A percentile compares a stretch with the other conserved stretches of the same genome.
These are phyloP conservation scores for Aureobasidium sp. DNA, from an alignment of 2,329 filamentous ascomycete species.

Conservation along the genomic window DNA sequence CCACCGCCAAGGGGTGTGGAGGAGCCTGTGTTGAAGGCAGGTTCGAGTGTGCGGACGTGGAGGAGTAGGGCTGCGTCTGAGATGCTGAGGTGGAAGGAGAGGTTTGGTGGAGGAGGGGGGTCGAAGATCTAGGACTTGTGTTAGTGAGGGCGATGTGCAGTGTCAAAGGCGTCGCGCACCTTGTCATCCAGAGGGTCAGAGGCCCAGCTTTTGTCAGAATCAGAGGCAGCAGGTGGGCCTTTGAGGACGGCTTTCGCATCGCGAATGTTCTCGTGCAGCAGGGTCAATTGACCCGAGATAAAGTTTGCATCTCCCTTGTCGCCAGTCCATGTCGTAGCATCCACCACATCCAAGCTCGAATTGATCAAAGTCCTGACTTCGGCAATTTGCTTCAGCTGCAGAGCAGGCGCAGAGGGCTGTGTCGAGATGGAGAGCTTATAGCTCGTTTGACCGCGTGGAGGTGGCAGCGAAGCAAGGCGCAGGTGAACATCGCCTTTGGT, in stretches of 20 bases:
- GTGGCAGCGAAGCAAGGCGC: slow-evolving; percentile 60
- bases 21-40: slow-evolving; percentile 23
- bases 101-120: slow-evolving; percentile 50
- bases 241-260: slow-evolving; percentile 52
- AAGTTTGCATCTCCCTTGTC: slow-evolving; percentile 52
- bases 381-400: slow-evolving; percentile 62
- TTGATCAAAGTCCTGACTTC: slow-evolving; percentile 69
- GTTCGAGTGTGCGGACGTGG: slow-evolving; percentile 62
- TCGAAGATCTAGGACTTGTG: slow-evolving; percentile 37
- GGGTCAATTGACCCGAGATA: slow-evolving; percentile 49
- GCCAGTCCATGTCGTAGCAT: slow-evolving; percentile 67
- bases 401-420: slow-evolving; percentile 45
- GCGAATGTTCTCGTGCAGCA: slow-evolving; percentile 52
- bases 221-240: slow-evolving; percentile 34
- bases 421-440: slow-evolving; percentile 46
- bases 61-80: slow-evolving; percentile 49
- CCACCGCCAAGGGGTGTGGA: slow-evolving; percentile 22
- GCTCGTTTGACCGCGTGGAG: slow-evolving; percentile 41
- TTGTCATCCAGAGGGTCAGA: slow-evolving; percentile 47
- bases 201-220: slow-evolving; percentile 46
- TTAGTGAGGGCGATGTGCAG: background rate
- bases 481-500: slow-evolving; percentile 81
- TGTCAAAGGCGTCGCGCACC: slow-evolving; percentile 28
- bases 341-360: slow-evolving; percentile 73
- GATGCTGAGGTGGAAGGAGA: slow-evolving; percentile 60